Conservation (phyloP, 1,284 basidiomycete genomes). For the Ustilago crameri region DNA sequence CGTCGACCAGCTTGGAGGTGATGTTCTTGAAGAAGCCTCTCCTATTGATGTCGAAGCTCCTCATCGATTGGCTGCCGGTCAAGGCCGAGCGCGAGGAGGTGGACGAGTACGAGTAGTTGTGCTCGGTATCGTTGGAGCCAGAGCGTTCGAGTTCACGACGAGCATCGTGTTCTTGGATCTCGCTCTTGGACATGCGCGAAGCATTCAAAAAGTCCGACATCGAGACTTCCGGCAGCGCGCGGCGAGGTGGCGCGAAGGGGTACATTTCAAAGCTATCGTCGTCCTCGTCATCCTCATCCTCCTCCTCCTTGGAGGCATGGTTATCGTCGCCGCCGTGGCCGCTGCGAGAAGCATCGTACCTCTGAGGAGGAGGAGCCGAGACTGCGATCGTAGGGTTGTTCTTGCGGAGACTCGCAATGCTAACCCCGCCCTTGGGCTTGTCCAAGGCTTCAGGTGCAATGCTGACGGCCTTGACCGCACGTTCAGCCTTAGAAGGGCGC, state of each 20-base stretch:
- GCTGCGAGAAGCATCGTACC: conserved; percentile 14
- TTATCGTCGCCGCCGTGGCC: background rate
- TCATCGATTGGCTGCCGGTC: background rate
- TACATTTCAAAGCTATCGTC: conserved; percentile 29
- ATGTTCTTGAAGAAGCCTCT: conserved; percentile 18
- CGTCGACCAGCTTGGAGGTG: conserved; percentile 23
- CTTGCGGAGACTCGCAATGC: conserved; percentile 44
- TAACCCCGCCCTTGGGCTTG: conserved; percentile 26
- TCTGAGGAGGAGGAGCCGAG: conserved; percentile 5
- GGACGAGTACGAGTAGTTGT: conserved; percentile 2
- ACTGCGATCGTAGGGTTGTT: conserved; percentile 1
- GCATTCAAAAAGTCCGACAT: conserved; percentile 47
- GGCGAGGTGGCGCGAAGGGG: conserved; percentile 1
- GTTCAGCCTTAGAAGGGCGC: conserved; percentile 7
- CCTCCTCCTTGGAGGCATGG: too few species aligned
- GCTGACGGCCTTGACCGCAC: background rate
- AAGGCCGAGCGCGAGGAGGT: conserved; percentile 17
- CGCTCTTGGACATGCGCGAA: conserved; percentile 37
- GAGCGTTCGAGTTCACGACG: conserved; percentile 15
- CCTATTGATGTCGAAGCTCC: conserved; percentile 2
- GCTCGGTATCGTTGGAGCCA: background rate
- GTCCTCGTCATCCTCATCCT: conserved; percentile 24
- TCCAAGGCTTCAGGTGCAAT: background rate
- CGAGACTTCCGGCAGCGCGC: conserved; percentile 22
- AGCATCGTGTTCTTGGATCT: conserved; percentile 32